Evolutionary conservation across 2,329 filamentous ascomycete species (phyloP), one percentile per base, ranked within the genome.

Genomic region (Geosmithia flava): DNA sequence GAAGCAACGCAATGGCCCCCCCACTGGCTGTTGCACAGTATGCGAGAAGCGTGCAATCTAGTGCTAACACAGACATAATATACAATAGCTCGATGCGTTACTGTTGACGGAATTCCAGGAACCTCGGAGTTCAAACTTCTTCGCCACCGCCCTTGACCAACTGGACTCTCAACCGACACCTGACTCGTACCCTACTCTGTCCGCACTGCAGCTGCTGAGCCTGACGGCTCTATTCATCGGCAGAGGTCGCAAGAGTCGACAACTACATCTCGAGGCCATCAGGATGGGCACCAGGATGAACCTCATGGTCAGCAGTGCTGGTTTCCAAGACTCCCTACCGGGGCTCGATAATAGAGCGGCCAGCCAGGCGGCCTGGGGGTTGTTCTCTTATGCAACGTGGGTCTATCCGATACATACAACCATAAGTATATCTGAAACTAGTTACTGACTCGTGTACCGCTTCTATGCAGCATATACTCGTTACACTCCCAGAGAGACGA

Each of bases 381-480:
- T 52, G 3, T 52, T 50, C 39, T 47, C 49, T 4, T 45, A 45
- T 17, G 45, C 47, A 23, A 51, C 44, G 50, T 51, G 42, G 44
- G 47, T 39, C 17, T 29, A 16, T 5, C 8, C 8, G 15, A 19
- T 17, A 20, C 23, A 23, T 30, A 45, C 29, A 7, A 27, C 16
- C 23, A 27, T 27, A 27, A 5, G 23, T 27, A 5, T 27, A 13
- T 37, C 15, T 13, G 33, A 7, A 16, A 13, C 33, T 37, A 7
- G 11, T 37, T 11, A 11, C 33, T 37, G 15, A 37, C 33, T 11
- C 33, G 3, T 37, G 33, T 16, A 16, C 15, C 15, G 33, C 20
- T 2, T 29, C 3, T 17, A 42, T 23, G 20, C 30, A 51, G 49
- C 3, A 23, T 51, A 37, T 30, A 49, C n/a, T 43, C 45, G 3